Base-by-base conservation (phyloP, 129 eudicot species). In the Chrysanthemum makinoi region DNA sequence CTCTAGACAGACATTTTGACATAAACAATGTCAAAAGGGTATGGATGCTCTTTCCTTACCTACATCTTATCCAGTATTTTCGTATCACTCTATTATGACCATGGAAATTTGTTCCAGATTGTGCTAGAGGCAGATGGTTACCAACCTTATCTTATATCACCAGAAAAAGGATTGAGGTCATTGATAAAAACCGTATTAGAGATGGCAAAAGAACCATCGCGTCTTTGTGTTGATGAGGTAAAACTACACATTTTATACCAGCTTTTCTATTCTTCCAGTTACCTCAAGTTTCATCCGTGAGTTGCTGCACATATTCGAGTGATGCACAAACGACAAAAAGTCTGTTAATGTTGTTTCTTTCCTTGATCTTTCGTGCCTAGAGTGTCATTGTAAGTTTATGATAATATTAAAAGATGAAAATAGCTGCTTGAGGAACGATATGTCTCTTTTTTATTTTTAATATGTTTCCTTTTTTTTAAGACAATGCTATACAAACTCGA, bases 151-250 rank as follows among this genome's bases (percentile, higher is more conserved):
- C 97, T 95, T 69, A 90, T 95, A 59, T 95, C 99, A 79, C 99
- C 99, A 48, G 99, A 95, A 80, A 95, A 95, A 78, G 99, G 99
- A 19, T 83, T 95, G 66, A 85, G 99, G 51, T 95, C 99, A 63
- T 83, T 95, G 65, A 90, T 95, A 71, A 95, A 88, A 78, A 77
- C 75, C 73, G 97, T 90, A 67, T 66, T 95, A 54, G 99, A 95
- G 84, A 76, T 90, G 74, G 99, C 99, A 30, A 95, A 95, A 84
- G 99, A 95, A 82, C 97, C 99, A 56, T 90, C 99, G 72, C 87
- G 96, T 60, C 91, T 95, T 72, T 95, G 99, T 88, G 99, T 95
- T 76, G 99, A 95, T 66, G 99, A 95, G 97, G 99, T 95, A 82
- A 70, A n/a, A 63, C 46, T 48, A 63, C 19, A 6, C 28, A 68